Percentiles rank a stretch among this genome's conserved stretches.
phyloP scores from a whole-genome alignment of 352 stramenopile genomes.

The Phytophthora fragariaefolia region DNA sequence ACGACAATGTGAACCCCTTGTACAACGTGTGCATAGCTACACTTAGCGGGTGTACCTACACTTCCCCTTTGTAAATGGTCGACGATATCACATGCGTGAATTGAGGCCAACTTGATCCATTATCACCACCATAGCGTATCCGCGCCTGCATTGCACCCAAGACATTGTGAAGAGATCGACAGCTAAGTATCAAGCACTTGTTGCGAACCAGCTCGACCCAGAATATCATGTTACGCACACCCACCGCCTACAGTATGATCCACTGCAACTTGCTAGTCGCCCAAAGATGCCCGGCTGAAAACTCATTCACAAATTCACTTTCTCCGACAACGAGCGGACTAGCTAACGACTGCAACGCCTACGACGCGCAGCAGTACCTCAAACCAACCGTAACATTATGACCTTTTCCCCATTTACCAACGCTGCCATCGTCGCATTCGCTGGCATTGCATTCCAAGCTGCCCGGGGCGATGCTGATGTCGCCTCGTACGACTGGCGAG shows the following conservation, averaged over 20 bases:
- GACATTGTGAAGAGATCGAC: background rate
- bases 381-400: background rate
- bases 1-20: too few species aligned
- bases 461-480: constrained; percentile 13
- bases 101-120: background rate
- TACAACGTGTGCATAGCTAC: too few species aligned
- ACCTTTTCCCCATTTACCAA: background rate
- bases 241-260: background rate
- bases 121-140: background rate
- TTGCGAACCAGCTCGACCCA: background rate
- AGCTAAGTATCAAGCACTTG: background rate
- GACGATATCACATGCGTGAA: background rate
- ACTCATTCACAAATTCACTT: background rate
- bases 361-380: background rate
- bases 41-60: background rate
- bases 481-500: constrained; percentile 39
- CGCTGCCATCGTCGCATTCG: background rate
- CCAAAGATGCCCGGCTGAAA: background rate
- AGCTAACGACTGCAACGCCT: background rate
- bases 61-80: too few species aligned
- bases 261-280: background rate
- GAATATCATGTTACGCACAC: background rate
- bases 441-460: background rate
- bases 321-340: background rate
- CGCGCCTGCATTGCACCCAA: background rate